These are phyloP conservation scores for Arthroderma sp. DNA, from an alignment of 2,329 filamentous ascomycete genomes.

Conservation along the genomic window DNA sequence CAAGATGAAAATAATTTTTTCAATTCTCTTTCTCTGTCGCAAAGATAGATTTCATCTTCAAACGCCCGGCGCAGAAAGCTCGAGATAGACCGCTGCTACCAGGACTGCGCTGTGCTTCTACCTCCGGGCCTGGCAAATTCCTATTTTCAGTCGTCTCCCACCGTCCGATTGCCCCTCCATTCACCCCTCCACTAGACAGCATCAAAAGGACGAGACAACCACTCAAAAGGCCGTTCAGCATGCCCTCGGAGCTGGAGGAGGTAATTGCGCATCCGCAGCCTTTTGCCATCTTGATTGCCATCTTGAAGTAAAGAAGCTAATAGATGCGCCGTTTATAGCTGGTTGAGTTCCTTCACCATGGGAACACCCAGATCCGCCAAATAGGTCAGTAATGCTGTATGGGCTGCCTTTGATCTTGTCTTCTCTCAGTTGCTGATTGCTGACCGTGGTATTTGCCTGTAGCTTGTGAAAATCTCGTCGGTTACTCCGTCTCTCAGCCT, in stretches of 20 bases:
- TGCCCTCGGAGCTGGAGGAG: constrained; percentile 68
- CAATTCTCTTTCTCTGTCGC: too few relatives aligned
- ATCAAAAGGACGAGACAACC: neutral
- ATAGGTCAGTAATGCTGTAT: constrained; percentile 48
- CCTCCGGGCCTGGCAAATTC: too few relatives aligned
- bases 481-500: constrained; percentile 65
- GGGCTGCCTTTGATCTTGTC: constrained; percentile 13
- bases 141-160: too few relatives aligned
- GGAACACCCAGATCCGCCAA: constrained; percentile 79
- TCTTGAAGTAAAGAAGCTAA: constrained; percentile 11
- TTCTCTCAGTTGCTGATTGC: neutral
- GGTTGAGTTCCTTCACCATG: constrained; percentile 84
- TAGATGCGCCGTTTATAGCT: constrained; percentile 47
- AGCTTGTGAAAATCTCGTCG: constrained; percentile 78
- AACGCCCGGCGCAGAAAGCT: too few relatives aligned
- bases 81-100: too few relatives aligned
- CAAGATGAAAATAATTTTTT: too few relatives aligned
- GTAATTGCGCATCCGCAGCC: constrained; percentile 34
- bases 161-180: neutral
- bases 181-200: neutral
- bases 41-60: too few relatives aligned
- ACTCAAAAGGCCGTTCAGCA: constrained; percentile 28
- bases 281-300: neutral
- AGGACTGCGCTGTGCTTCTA: too few relatives aligned
- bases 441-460: constrained; percentile 6